Percentiles rank a stretch among this genome's conserved stretches.
Evolutionary conservation across 164 flowering plant species (phyloP).

Genomic region (Vitis labrusca): DNA sequence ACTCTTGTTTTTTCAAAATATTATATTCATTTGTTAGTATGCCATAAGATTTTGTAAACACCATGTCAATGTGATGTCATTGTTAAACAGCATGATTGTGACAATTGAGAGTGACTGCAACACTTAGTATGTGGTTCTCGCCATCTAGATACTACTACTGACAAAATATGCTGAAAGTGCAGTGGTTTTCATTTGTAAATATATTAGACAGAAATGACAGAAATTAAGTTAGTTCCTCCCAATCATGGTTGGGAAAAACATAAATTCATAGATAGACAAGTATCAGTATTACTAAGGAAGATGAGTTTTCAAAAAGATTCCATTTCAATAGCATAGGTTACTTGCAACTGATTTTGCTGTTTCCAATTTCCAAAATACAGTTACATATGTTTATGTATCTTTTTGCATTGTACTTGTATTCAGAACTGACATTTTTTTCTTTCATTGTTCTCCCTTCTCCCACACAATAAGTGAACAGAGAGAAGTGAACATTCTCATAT

Average conservation of each 20-base stretch:
- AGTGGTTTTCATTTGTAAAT: background rate
- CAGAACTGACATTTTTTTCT: too few relatives aligned
- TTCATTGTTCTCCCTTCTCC: too few relatives aligned
- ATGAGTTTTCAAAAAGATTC: background rate
- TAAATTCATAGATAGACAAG: too few relatives aligned
- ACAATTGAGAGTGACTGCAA: background rate
- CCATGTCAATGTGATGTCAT: background rate
- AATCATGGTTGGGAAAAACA: too few relatives aligned
- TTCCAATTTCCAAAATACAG: too few relatives aligned
- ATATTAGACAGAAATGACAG: background rate
- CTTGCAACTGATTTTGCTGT: too few relatives aligned
- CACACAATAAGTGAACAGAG: too few relatives aligned
- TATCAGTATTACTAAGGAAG: background rate
- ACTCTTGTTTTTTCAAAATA: background rate
- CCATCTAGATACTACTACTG: background rate
- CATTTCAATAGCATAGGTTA: background rate
- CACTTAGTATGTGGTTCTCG: background rate
- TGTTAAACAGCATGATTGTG: background rate
- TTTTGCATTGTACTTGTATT: too few relatives aligned
- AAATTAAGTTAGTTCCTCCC: too few relatives aligned
- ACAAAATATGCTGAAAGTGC: background rate
- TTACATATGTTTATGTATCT: too few relatives aligned
- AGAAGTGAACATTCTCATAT: too few relatives aligned
- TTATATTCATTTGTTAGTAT: background rate
- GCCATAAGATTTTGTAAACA: background rate